Conservation (phyloP, 176 grass and related monocot species). For the Oryza australiensis region DNA sequence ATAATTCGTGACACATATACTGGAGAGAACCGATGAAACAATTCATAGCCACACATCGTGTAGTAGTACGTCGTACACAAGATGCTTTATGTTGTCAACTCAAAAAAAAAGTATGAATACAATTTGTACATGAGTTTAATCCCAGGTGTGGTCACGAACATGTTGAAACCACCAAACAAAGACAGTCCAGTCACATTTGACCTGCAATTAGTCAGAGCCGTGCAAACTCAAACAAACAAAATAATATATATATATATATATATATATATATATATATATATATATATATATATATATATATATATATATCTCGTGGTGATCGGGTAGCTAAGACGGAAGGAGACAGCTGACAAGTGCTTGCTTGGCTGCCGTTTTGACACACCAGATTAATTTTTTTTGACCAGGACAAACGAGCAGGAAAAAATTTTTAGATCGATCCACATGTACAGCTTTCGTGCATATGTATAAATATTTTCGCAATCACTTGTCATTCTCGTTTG, state of each 20-base stretch:
- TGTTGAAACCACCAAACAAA: conserved; percentile 34
- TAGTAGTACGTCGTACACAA: neutral
- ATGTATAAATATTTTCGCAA: too few relatives aligned
- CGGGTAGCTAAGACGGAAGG: neutral
- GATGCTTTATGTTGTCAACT: neutral
- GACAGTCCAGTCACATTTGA: conserved; percentile 38
- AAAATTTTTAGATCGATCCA: neutral
- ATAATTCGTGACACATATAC: neutral
- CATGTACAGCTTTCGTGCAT: too few relatives aligned
- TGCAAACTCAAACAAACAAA: conserved; percentile 36
- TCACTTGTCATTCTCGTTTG: too few relatives aligned
- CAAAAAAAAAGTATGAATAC: neutral
- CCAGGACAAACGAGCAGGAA: neutral
- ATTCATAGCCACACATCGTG: neutral
- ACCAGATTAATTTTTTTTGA: conserved; percentile 28
- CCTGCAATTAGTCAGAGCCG: conserved; percentile 42
- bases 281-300: too few relatives aligned
- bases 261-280: neutral
- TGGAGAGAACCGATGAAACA: neutral
- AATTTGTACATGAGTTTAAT: neutral
- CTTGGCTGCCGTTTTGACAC: conserved; percentile 9
- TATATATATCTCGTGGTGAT: neutral
- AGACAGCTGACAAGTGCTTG: neutral
- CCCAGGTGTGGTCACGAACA: conserved; percentile 30
- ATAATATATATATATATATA: neutral